phyloP scores from a whole-genome alignment of 108 stramenopile species.

The Epithemia pelagica region DNA sequence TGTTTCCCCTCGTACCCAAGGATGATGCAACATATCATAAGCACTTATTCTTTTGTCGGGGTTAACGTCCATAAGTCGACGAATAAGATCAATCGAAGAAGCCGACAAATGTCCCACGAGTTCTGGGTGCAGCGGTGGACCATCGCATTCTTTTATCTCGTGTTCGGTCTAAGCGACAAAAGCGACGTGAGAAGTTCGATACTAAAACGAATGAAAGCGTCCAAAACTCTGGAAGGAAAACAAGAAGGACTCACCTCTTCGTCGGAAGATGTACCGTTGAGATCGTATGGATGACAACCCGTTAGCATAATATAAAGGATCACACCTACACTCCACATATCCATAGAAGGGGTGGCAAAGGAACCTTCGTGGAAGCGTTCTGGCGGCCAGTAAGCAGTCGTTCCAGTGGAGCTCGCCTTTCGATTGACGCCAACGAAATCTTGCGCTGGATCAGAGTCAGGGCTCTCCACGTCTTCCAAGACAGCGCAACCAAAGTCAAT shows the following conservation, averaged over 20 bases:
- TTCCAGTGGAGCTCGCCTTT: constrained; percentile 12
- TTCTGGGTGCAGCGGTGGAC: constrained; percentile 11
- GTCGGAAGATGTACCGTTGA: constrained; percentile 58
- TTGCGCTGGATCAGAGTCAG: neutral
- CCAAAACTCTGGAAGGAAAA: too few species aligned
- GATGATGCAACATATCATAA: constrained; percentile 51
- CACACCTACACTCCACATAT: constrained; percentile 85
- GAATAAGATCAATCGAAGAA: constrained; percentile 61
- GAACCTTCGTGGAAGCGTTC: constrained; percentile 34
- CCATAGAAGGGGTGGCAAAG: constrained; percentile 28
- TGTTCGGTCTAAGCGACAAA: constrained; percentile 40
- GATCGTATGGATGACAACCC: constrained; percentile 85
- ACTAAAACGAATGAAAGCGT: too few species aligned
- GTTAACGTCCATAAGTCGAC: constrained; percentile 56
- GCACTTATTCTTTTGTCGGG: constrained; percentile 56
- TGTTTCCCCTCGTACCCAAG: constrained; percentile 69
- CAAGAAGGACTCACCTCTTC: constrained; percentile 37
- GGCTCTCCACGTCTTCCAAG: constrained; percentile 5
- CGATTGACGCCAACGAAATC: neutral
- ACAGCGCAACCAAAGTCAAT: constrained; percentile 85
- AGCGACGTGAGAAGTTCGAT: too few species aligned
- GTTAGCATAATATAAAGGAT: constrained; percentile 91
- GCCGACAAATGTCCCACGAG: constrained; percentile 41
- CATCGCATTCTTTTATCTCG: neutral
- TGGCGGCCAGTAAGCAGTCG: constrained; percentile 67